phyloP scores from a whole-genome alignment of 106 monocot species.

The Dendrobium chrysotoxum region DNA sequence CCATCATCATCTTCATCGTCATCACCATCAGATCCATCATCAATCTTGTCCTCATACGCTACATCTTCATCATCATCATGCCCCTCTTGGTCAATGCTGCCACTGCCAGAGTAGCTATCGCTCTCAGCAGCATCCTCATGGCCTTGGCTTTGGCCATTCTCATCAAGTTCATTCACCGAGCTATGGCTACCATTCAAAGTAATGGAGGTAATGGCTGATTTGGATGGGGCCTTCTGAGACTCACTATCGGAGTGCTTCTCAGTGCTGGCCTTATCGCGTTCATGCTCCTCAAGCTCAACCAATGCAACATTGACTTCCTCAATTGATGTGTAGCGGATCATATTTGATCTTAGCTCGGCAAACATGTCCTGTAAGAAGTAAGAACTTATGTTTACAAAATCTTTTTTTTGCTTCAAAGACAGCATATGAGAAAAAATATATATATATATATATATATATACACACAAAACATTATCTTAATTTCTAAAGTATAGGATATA shows the following conservation, averaged over 20 bases:
- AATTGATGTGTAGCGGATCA: conserved; percentile 68
- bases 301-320: conserved; percentile 76
- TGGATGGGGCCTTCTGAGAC: conserved; percentile 31
- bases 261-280: conserved; percentile 38
- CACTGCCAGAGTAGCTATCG: conserved; percentile 85
- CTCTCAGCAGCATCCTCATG: conserved; percentile 60
- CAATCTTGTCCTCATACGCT: conserved; percentile 54
- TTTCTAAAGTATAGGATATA: background rate
- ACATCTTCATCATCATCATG: conserved; percentile 68
- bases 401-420: background rate
- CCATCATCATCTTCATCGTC: conserved; percentile 75
- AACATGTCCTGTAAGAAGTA: conserved; percentile 73
- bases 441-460: background rate
- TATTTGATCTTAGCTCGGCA: conserved; percentile 81
- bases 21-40: conserved; percentile 64
- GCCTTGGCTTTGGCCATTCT: conserved; percentile 39
- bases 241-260: conserved; percentile 63
- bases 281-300: conserved; percentile 75
- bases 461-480: background rate
- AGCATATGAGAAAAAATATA: background rate
- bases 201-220: background rate
- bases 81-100: conserved; percentile 59
- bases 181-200: conserved; percentile 33
- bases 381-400: conserved; percentile 3
- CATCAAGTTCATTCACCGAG: conserved; percentile 36